phyloP scores from a whole-genome alignment of 768 basidiomycete species.

The Tricholoma hemisulphureum region DNA sequence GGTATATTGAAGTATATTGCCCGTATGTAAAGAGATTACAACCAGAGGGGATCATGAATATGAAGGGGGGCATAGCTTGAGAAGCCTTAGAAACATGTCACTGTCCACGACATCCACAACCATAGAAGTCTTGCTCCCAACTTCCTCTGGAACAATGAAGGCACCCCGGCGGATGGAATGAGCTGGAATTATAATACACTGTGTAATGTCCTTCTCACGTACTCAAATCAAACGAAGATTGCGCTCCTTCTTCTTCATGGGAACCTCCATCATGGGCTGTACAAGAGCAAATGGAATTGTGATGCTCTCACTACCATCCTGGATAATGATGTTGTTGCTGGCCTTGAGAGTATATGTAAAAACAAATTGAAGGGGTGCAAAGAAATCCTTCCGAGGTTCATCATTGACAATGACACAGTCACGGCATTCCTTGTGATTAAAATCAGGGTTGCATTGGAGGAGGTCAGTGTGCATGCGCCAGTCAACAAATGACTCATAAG shows the following conservation, averaged over 20 bases:
- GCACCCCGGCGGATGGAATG: not conserved
- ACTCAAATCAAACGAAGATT: too few species aligned
- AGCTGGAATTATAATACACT: too few species aligned
- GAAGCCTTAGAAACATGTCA: constrained; percentile 12
- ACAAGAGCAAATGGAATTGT: too few species aligned
- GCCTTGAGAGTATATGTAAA: not conserved
- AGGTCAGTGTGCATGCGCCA: constrained; percentile 17
- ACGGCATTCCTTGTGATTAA: constrained; percentile 5
- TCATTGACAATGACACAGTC: constrained; percentile 10
- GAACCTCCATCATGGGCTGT: too few species aligned
- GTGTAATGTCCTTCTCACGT: too few species aligned
- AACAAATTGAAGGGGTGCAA: not conserved
- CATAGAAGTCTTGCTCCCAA: not conserved
- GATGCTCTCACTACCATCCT: too few species aligned
- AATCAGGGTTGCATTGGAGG: constrained; percentile 19
- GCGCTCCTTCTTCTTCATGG: too few species aligned
- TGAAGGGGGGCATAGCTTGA: too few species aligned
- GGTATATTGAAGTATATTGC: too few species aligned
- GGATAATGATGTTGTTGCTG: too few species aligned
- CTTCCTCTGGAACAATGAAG: not conserved
- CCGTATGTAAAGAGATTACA: too few species aligned
- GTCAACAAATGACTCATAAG: constrained; percentile 18
- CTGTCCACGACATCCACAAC: constrained; percentile 5
- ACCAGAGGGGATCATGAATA: too few species aligned
- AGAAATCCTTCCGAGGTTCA: not conserved